A percentile compares a stretch with the other conserved stretches of the same genome.
Conservation (phyloP, 495 filamentous ascomycete species). For the Daldinia decipiens region DNA sequence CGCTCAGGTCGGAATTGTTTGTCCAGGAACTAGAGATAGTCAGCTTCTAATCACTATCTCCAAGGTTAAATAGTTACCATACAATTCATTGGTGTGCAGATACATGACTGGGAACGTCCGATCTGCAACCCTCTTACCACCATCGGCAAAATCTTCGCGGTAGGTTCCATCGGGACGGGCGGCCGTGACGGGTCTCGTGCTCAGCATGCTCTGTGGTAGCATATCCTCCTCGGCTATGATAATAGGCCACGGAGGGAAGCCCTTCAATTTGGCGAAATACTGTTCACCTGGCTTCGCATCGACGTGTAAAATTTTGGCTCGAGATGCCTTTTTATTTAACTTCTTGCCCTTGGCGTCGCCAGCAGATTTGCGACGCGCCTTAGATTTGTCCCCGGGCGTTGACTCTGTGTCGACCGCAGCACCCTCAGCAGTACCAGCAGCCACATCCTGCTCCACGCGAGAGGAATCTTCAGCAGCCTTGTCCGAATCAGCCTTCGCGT, state of each 20-base stretch:
- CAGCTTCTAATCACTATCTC: constrained; percentile 20
- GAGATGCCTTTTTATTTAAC: constrained; percentile 84
- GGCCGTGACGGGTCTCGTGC: constrained; percentile 81
- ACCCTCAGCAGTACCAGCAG: constrained; percentile 41
- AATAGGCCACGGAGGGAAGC: constrained; percentile 89
- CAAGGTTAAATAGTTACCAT: constrained; percentile 50
- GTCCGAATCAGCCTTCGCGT: constrained; percentile 44
- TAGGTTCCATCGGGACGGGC: constrained; percentile 81
- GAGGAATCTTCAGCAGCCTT: constrained; percentile 37
- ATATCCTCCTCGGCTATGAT: constrained; percentile 93
- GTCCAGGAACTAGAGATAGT: constrained; percentile 77
- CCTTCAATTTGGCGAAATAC: constrained; percentile 87
- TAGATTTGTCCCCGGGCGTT: constrained; percentile 55
- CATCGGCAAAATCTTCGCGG: constrained; percentile 83
- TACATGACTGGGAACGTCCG: constrained; percentile 95
- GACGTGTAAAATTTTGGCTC: constrained; percentile 72
- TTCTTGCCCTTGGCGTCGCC: constrained; percentile 79
- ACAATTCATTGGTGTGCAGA: constrained; percentile 94
- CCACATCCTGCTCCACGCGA: constrained; percentile 27
- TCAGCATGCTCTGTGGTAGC: constrained; percentile 77
- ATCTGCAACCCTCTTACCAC: constrained; percentile 81
- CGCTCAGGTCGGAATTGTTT: constrained; percentile 77
- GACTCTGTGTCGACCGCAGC: constrained; percentile 36
- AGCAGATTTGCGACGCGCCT: constrained; percentile 71
- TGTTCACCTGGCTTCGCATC: constrained; percentile 86